Evolutionary conservation across 2,329 filamentous ascomycete species (phyloP).

Genomic region (Neopestalotiopsis sp.): DNA sequence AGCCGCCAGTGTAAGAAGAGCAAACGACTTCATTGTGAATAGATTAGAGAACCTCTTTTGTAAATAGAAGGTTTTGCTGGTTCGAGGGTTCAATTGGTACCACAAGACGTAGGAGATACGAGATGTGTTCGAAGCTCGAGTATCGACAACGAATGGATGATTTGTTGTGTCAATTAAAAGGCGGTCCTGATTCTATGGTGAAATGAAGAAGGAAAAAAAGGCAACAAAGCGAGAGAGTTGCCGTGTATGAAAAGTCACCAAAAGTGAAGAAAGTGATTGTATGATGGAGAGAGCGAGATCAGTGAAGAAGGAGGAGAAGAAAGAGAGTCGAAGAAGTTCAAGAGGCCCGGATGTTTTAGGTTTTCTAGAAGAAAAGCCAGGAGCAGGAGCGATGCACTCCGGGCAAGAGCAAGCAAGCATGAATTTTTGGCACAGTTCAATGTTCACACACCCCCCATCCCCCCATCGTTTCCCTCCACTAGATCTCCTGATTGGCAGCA

Average conservation of each 20-base stretch:
- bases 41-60: constrained; percentile 24
- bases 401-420: not conserved
- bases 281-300: constrained; percentile 20
- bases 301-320: constrained; percentile 17
- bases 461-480: not conserved
- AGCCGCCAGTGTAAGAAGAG: constrained; percentile 54
- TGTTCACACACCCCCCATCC: not conserved
- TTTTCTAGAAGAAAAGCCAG: constrained; percentile 10
- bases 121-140: not conserved
- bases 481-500: not conserved
- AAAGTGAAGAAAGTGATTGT: constrained; percentile 7
- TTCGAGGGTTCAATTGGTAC: constrained; percentile 20
- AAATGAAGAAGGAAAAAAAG: constrained; percentile 21
- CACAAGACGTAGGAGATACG: constrained; percentile 17
- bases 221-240: constrained; percentile 23
- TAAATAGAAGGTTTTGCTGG: constrained; percentile 15
- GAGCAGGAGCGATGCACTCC: not conserved
- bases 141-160: constrained; percentile 13
- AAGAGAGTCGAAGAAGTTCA: constrained; percentile 12
- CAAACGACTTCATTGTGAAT: constrained; percentile 54
- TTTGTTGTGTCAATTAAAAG: constrained; percentile 20
- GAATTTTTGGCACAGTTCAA: not conserved
- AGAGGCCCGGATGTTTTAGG: not conserved
- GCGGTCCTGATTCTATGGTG: constrained; percentile 18
- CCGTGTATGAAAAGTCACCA: not conserved